These are phyloP conservation scores for Candida succiphila DNA, from an alignment of 805 yeast species.

Conservation along the genomic window DNA sequence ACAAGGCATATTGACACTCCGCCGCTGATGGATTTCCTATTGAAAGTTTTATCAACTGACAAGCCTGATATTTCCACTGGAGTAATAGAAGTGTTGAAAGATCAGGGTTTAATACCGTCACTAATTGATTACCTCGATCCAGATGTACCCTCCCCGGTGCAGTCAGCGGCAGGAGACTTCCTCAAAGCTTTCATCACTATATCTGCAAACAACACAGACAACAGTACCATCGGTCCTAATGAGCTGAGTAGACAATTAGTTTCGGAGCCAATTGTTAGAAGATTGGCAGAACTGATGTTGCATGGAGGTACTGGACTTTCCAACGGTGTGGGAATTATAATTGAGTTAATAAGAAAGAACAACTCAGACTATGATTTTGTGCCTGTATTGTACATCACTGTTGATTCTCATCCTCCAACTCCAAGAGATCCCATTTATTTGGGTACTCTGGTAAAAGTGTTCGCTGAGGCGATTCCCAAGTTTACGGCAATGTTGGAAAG, in stretches of 20 bases:
- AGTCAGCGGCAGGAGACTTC: conserved; percentile 93
- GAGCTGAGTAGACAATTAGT: conserved; percentile 88
- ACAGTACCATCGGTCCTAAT: conserved; percentile 92
- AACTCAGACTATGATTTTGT: conserved; percentile 91
- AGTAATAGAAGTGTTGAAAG: conserved; percentile 63
- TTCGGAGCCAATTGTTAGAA: conserved; percentile 55
- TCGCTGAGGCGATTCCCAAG: conserved; percentile 62
- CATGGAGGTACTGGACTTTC: conserved; percentile 79
- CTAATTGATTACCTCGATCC: conserved; percentile 67
- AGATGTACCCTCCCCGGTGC: conserved; percentile 56
- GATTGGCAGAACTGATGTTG: conserved; percentile 69
- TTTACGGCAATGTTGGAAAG: conserved; percentile 53
- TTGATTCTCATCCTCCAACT: conserved; percentile 87
- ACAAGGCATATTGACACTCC: conserved; percentile 86
- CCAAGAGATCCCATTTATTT: conserved; percentile 88
- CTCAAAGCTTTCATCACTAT: conserved; percentile 88
- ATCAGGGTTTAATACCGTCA: conserved; percentile 64
- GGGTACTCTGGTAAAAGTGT: conserved; percentile 73
- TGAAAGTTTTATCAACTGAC: conserved; percentile 87
- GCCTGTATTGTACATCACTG: conserved; percentile 72
- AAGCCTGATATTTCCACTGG: conserved; percentile 87
- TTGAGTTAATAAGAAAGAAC: conserved; percentile 89
- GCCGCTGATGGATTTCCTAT: conserved; percentile 83
- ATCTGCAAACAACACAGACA: conserved; percentile 85
- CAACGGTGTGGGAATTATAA: conserved; percentile 90